Percentiles rank a stretch among this genome's conserved stretches.
Conservation (phyloP, 2,329 filamentous ascomycete species). For the Colletotrichum gloeosporioides region DNA sequence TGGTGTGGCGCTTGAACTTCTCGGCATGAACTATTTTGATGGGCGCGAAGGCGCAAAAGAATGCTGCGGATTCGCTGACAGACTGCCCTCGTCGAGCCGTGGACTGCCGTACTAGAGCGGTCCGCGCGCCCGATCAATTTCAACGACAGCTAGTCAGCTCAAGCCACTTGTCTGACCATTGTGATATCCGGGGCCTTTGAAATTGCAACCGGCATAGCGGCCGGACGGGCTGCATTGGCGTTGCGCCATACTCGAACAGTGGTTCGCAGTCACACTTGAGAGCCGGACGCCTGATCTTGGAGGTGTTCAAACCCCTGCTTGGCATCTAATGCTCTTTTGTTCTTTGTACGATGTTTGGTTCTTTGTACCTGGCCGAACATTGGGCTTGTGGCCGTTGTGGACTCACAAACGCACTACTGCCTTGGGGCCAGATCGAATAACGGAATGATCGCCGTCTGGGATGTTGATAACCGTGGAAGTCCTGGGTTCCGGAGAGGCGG, state of each 20-base stretch:
- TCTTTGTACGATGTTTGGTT: not conserved
- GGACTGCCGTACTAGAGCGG: not conserved
- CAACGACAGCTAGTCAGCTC: slow-evolving; percentile 18
- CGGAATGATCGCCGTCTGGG: slow-evolving; percentile 5
- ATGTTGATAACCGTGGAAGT: not conserved
- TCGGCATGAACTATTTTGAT: slow-evolving; percentile 16
- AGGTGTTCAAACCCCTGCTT: slow-evolving; percentile 12
- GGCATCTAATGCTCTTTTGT: slow-evolving; percentile 9
- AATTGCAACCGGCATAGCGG: slow-evolving; percentile 18
- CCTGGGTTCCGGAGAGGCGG: not conserved
- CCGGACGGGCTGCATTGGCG: slow-evolving; percentile 15
- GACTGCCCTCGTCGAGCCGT: not conserved
- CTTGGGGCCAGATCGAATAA: not conserved
- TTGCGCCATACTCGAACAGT: not conserved
- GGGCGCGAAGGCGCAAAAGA: not conserved
- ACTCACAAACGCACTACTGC: not conserved
- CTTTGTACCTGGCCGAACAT: not conserved
- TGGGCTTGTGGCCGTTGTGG: not conserved
- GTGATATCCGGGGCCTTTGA: slow-evolving; percentile 1
- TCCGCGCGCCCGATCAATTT: slow-evolving; percentile 16
- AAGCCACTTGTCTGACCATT: slow-evolving; percentile 22
- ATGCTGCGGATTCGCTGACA: not conserved
- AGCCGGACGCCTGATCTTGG: not conserved
- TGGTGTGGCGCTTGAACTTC: slow-evolving; percentile 16
- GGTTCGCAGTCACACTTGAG: not conserved